Conservation (phyloP, 768 basidiomycete genomes). For the Tulasnella sp. region DNA sequence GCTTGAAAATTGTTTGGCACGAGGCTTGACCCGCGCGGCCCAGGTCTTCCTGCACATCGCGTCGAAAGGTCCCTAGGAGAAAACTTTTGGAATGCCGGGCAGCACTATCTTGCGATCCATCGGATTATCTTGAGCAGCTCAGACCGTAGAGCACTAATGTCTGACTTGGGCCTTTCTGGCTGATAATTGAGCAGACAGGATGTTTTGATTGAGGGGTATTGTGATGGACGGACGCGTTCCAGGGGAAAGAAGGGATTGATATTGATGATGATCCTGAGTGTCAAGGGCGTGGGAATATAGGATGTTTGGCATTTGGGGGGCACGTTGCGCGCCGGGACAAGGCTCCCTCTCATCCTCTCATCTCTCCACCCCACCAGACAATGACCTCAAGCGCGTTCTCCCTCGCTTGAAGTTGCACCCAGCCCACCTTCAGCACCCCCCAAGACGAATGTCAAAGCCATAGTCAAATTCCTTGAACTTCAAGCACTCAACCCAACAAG, state of each 20-base stretch:
- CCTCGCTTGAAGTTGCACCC: conserved; percentile 5
- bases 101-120: not conserved
- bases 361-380: conserved; percentile 5
- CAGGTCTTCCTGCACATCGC: not conserved
- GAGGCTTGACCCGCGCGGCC: not conserved
- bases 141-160: not conserved
- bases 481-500: not conserved
- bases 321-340: conserved; percentile 14
- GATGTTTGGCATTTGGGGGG: not conserved
- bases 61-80: not conserved
- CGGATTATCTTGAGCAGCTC: not conserved
- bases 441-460: conserved; percentile 7
- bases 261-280: conserved; percentile 18
- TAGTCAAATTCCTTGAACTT: conserved; percentile 8
- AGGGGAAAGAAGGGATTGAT: not conserved
- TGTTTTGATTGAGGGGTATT: conserved; percentile 3
- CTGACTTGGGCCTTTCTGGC: not conserved
- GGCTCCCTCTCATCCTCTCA: not conserved
- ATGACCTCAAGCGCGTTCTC: conserved; percentile 1
- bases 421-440: not conserved
- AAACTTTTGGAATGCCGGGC: not conserved
- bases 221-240: not conserved
- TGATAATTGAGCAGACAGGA: not conserved
- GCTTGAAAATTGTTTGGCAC: not conserved
- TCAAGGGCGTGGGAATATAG: not conserved